phyloP scores from a whole-genome alignment of 164 flowering plant genomes.

The Cinnamomum chago region DNA sequence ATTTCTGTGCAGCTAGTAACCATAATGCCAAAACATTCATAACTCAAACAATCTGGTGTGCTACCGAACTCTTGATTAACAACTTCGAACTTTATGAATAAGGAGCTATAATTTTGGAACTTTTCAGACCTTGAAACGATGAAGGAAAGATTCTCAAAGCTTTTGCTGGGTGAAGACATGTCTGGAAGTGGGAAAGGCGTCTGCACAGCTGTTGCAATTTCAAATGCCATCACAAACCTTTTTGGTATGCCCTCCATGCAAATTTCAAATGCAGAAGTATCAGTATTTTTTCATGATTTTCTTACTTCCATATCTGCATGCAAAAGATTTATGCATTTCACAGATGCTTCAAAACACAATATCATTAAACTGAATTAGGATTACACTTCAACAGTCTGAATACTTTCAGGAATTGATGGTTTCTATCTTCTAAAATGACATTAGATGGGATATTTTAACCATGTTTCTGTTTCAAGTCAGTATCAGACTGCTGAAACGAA shows the following conservation, averaged over 20 bases:
- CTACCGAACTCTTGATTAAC: neutral
- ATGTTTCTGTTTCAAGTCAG: too few relatives aligned
- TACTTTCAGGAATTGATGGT: too few relatives aligned
- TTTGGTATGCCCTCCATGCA: slow-evolving; percentile 46
- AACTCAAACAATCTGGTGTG: neutral
- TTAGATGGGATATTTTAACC: too few relatives aligned
- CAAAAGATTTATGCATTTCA: neutral
- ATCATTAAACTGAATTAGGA: too few relatives aligned
- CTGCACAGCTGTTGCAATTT: slow-evolving; percentile 81
- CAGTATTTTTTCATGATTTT: neutral
- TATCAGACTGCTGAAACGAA: neutral
- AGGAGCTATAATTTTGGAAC: neutral
- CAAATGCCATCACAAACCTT: slow-evolving; percentile 94
- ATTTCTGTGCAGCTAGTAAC: neutral
- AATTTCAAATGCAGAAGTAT: slow-evolving; percentile 2
- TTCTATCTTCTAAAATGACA: too few relatives aligned
- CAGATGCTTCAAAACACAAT: neutral
- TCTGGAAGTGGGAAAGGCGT: slow-evolving; percentile 98
- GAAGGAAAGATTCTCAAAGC: slow-evolving; percentile 93
- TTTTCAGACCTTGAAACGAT: slow-evolving; percentile 64
- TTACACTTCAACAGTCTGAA: too few relatives aligned
- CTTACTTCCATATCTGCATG: neutral
- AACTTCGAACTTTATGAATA: neutral
- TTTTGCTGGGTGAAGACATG: slow-evolving; percentile 96
- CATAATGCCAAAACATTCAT: neutral